Evolutionary conservation across 805 yeast species (phyloP).

Genomic region (Saturnispora silvae): DNA sequence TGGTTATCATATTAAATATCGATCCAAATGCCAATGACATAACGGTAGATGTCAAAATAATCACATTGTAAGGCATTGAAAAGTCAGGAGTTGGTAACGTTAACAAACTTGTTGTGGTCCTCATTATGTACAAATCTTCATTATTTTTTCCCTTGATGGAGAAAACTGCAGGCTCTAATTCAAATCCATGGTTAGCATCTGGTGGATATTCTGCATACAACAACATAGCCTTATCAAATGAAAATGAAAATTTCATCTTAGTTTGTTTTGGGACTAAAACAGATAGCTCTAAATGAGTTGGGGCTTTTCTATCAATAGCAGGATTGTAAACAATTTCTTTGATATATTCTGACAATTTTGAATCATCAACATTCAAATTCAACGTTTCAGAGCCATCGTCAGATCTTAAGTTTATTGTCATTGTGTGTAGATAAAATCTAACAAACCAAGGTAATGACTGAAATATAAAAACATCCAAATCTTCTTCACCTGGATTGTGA

Average conservation of each 20-base stretch:
- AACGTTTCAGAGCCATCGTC: conserved; percentile 8
- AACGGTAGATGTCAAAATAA: conserved; percentile 84
- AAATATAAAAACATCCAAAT: conserved; percentile 48
- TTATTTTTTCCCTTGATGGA: conserved; percentile 33
- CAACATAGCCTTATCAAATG: conserved; percentile 80
- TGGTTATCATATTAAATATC: conserved; percentile 64
- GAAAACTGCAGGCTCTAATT: conserved; percentile 82
- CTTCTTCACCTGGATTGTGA: conserved; percentile 46
- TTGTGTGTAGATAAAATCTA: conserved; percentile 68
- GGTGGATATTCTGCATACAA: conserved; percentile 94
- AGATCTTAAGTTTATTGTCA: conserved; percentile 30
- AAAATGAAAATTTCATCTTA: conserved; percentile 52
- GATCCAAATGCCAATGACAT: conserved; percentile 90
- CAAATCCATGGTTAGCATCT: conserved; percentile 97
- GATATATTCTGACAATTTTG: conserved; percentile 29
- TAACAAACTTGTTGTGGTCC: conserved; percentile 81
- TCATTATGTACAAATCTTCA: conserved; percentile 34
- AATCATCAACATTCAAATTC: conserved; percentile 16
- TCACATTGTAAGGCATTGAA: conserved; percentile 97
- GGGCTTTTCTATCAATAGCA: conserved; percentile 69
- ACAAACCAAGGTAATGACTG: conserved; percentile 92
- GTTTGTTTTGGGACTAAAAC: conserved; percentile 55
- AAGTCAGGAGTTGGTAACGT: conserved; percentile 95
- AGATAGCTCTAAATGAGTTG: conserved; percentile 69
- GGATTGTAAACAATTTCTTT: conserved; percentile 56